Conservation (phyloP, 495 filamentous ascomycete genomes). For the Aspergillus leporis region DNA sequence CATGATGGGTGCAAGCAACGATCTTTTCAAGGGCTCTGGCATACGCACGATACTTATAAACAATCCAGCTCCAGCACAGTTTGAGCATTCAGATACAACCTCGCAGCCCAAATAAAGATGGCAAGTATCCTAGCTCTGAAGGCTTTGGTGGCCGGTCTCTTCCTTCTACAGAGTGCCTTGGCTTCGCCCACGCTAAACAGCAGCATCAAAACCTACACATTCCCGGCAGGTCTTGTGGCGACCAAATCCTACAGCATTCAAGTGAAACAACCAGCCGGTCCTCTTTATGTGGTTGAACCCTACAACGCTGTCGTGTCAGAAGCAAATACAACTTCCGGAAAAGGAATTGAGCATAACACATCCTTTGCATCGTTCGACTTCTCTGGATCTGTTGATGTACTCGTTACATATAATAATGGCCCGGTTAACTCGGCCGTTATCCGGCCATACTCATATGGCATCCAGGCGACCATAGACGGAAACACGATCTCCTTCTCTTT, state of each 20-base stretch:
- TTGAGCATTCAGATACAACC: not conserved
- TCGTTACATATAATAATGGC: slow-evolving; percentile 14
- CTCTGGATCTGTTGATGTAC: slow-evolving; percentile 13
- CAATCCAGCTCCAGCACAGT: not conserved
- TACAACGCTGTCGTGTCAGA: slow-evolving; percentile 5
- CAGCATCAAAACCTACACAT: not conserved
- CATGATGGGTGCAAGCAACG: not conserved
- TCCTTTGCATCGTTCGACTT: slow-evolving; percentile 25
- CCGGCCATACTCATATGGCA: slow-evolving; percentile 19
- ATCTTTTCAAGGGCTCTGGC: not conserved
- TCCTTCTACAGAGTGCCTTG: not conserved
- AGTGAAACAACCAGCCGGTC: not conserved
- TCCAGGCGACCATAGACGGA: slow-evolving; percentile 3
- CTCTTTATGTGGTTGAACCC: not conserved
- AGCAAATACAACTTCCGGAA: slow-evolving; percentile 10
- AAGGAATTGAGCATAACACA: slow-evolving; percentile 6
- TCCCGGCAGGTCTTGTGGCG: not conserved
- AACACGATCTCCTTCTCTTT: slow-evolving; percentile 21
- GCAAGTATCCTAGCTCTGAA: not conserved
- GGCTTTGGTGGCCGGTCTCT: not conserved
- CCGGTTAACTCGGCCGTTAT: slow-evolving; percentile 13
- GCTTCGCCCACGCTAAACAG: not conserved
- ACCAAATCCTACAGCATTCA: not conserved
- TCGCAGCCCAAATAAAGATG: not conserved
- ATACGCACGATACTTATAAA: not conserved